Conservation (phyloP, 176 grass and related monocot genomes). For the Aechmea fasciata region DNA sequence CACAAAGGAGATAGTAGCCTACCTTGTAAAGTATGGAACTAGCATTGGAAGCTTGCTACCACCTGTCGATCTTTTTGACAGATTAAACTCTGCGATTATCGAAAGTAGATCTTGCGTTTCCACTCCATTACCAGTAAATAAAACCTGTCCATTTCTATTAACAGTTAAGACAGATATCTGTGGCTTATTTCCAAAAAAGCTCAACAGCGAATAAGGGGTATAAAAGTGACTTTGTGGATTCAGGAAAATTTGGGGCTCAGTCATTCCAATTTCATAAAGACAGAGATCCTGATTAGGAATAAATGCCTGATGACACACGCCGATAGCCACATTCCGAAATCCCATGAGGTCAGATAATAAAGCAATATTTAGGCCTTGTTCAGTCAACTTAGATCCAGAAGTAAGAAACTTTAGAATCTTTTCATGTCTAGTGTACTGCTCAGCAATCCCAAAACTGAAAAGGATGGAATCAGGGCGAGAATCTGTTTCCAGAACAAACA, state of each 20-base stretch:
- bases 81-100: constrained; percentile 38
- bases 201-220: constrained; percentile 39
- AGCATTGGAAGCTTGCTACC: constrained; percentile 55
- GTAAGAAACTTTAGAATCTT: constrained; percentile 66
- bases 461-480: constrained; percentile 37
- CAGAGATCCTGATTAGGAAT: constrained; percentile 36
- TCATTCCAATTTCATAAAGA: constrained; percentile 36
- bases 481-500: constrained; percentile 34
- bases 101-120: constrained; percentile 58
- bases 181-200: constrained; percentile 28
- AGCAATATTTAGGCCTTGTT: constrained; percentile 31
- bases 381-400: constrained; percentile 33
- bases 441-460: constrained; percentile 61
- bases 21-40: constrained; percentile 85
- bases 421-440: constrained; percentile 56
- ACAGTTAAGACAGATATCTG: constrained; percentile 28
- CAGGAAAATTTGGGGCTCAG: constrained; percentile 34
- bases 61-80: constrained; percentile 27
- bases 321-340: constrained; percentile 23
- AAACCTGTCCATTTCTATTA: constrained; percentile 35
- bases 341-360: constrained; percentile 43
- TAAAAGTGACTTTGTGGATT: constrained; percentile 30
- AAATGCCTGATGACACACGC: constrained; percentile 30
- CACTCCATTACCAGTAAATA: constrained; percentile 38
- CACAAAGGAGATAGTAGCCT: not conserved